These are phyloP conservation scores for Micromonas commoda DNA, from an alignment of 139 green algal genomes.

Conservation along the genomic window DNA sequence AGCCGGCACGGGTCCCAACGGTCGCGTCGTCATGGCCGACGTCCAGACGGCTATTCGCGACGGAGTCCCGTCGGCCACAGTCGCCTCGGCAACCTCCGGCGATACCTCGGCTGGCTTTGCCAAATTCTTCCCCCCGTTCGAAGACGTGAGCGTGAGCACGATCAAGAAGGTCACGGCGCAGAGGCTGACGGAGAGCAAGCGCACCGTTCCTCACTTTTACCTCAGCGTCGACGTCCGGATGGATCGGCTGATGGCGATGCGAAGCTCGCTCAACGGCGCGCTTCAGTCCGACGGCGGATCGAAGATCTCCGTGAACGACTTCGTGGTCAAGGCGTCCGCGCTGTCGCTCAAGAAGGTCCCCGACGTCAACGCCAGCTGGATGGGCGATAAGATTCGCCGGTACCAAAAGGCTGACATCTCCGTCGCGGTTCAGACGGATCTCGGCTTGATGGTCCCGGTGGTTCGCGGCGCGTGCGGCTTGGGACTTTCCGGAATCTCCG, in stretches of 20 bases:
- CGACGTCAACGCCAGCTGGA: conserved; percentile 47
- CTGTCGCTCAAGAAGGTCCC: conserved; percentile 75
- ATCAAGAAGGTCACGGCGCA: conserved; percentile 71
- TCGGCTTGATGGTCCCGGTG: conserved; percentile 77
- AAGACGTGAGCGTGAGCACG: conserved; percentile 62
- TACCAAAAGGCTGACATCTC: conserved; percentile 71
- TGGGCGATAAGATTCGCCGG: conserved; percentile 78
- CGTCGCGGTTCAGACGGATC: conserved; percentile 72
- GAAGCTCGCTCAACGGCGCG: conserved; percentile 33
- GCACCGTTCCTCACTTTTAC: conserved; percentile 92
- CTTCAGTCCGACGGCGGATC: conserved; percentile 36
- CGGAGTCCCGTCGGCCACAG: too few relatives aligned
- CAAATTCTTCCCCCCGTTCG: conserved; percentile 32
- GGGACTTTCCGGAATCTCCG: conserved; percentile 41
- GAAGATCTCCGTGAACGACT: conserved; percentile 94
- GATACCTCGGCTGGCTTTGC: neutral
- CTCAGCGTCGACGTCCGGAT: conserved; percentile 70
- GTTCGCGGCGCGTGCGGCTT: conserved; percentile 40
- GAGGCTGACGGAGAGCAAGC: conserved; percentile 83
- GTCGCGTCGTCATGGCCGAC: conserved; percentile 40
- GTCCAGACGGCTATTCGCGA: conserved; percentile 16
- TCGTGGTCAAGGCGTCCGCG: conserved; percentile 77
- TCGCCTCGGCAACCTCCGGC: neutral
- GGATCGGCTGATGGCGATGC: conserved; percentile 50
- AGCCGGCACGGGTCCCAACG: conserved; percentile 38